A percentile compares a stretch with the other conserved stretches of the same genome.
These are phyloP conservation scores for Haplosporangium gracile DNA, from an alignment of 192 early-diverging fungal genomes.

Conservation along the genomic window DNA sequence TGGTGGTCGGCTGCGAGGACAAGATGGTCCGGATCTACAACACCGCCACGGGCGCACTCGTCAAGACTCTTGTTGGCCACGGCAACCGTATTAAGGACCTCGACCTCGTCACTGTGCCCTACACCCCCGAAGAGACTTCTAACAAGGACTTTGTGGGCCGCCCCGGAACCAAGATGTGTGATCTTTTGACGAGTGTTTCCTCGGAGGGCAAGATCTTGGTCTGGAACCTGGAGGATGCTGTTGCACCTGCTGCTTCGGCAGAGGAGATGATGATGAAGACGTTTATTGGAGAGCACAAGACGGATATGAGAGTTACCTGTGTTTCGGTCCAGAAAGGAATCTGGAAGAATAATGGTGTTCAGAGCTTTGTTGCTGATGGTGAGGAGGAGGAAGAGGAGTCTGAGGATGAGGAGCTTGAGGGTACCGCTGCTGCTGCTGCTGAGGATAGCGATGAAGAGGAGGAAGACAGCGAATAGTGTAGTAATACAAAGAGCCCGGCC, in stretches of 20 bases:
- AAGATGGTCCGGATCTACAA: slow-evolving; percentile 69
- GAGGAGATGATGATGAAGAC: slow-evolving; percentile 58
- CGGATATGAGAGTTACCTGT: slow-evolving; percentile 52
- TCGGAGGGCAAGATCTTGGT: slow-evolving; percentile 80
- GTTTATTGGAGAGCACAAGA: slow-evolving; percentile 47
- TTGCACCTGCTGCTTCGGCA: slow-evolving; percentile 18
- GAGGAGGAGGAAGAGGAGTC: slow-evolving; percentile 19
- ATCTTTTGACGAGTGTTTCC: slow-evolving; percentile 62
- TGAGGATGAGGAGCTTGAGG: slow-evolving; percentile 2
- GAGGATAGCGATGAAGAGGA: slow-evolving; percentile 14
- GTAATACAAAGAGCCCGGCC: not conserved
- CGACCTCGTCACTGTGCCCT: slow-evolving; percentile 55
- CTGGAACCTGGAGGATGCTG: slow-evolving; percentile 71
- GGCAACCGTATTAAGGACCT: slow-evolving; percentile 66
- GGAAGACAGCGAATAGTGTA: slow-evolving; percentile 19
- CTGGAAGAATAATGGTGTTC: slow-evolving; percentile 45
- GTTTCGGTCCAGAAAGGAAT: slow-evolving; percentile 43
- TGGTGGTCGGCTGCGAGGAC: slow-evolving; percentile 73
- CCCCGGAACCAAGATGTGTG: slow-evolving; percentile 28
- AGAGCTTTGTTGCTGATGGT: not conserved
- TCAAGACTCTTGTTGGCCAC: slow-evolving; percentile 60
- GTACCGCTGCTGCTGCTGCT: not conserved
- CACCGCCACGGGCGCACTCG: slow-evolving; percentile 56
- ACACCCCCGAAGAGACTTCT: slow-evolving; percentile 49
- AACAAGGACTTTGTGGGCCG: slow-evolving; percentile 36